Base-by-base conservation (phyloP, 805 yeast species). In the Teunomyces pallodes region DNA sequence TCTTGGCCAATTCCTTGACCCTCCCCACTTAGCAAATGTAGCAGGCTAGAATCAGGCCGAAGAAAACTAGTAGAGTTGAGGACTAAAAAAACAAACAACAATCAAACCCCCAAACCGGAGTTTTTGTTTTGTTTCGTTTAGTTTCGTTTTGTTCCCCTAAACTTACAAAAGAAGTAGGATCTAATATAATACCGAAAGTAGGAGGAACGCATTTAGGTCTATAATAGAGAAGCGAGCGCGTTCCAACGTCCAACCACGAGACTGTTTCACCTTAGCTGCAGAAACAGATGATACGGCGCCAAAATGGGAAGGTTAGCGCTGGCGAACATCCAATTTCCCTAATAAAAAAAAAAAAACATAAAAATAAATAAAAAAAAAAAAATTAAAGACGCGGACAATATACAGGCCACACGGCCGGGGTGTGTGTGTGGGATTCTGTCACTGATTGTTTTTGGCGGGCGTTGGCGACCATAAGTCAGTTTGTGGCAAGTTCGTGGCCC, bases 251-350 rank as follows among this genome's bases (percentile, higher is more conserved):
- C 27, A 17, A 36, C 9, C 14, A 12, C 24, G 4, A 9, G 26
- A 9, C 39, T 20, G 39, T 36, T 36, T 36, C 39, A 36, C 8
- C 39, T 17, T 36, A 12, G 26, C 39, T 36, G 24, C 39, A 16
- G 39, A 36, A 36, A 36, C 39, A 12, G 39, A 36, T 36, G 16
- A 26, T 20, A 36, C 39, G 39, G 39, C 28, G 20, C 39, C 39
- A 36, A 36, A 17, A 17, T 26, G 39, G 39, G 39, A 17, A 36
- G 26, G 27, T 17, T 36, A 35, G 17, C n/a, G 39, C 28, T 36
- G 27, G 39, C n/a, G 9, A 10, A 28, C 39, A 16, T 26, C 39
- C 26, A 20, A 20, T 20, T 4, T 20, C 24, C 6, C 24, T 20
- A 5, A 20, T 5, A 20, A 20, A 20, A 20, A 20, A 20, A 17